Evolutionary conservation across 257 asterid species (phyloP).

Genomic region (Hygrophila difformis): DNA sequence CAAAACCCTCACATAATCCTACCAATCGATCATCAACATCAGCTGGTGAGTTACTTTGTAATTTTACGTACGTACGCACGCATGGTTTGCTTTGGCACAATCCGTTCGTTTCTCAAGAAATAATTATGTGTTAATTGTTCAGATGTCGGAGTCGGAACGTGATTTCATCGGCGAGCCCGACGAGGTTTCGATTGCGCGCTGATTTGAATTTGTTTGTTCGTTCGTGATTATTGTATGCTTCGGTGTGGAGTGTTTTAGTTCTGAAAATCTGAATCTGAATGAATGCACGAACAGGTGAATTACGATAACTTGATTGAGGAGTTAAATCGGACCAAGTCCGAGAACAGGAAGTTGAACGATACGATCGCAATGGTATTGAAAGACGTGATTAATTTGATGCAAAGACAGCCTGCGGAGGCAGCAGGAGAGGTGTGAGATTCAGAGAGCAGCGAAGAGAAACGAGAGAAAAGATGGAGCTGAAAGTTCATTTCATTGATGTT

Average conservation of each 20-base stretch:
- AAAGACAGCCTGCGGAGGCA: slow-evolving; percentile 18
- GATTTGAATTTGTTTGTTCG: too few relatives aligned
- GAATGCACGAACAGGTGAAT: background rate
- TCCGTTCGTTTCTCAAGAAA: background rate
- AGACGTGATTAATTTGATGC: slow-evolving; percentile 32
- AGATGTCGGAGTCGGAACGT: background rate
- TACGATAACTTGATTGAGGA: slow-evolving; percentile 26
- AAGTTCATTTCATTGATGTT: too few relatives aligned
- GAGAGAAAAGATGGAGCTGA: too few relatives aligned
- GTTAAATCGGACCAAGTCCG: slow-evolving; percentile 33
- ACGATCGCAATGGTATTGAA: slow-evolving; percentile 24
- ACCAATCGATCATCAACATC: too few relatives aligned
- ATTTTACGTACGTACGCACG: background rate
- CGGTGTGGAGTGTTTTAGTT: too few relatives aligned
- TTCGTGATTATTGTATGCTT: too few relatives aligned
- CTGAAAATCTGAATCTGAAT: too few relatives aligned
- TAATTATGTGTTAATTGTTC: background rate
- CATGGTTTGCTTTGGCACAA: background rate
- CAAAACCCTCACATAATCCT: slow-evolving; percentile 29
- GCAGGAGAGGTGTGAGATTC: too few relatives aligned
- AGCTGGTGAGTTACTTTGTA: slow-evolving; percentile 14
- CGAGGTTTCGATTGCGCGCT: background rate
- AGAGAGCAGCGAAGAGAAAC: too few relatives aligned
- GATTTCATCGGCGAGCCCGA: background rate
- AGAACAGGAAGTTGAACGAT: slow-evolving; percentile 52